Evolutionary conservation across 371 early-diverging fungal species (phyloP).

Genomic region (Mucor circinelloides): DNA sequence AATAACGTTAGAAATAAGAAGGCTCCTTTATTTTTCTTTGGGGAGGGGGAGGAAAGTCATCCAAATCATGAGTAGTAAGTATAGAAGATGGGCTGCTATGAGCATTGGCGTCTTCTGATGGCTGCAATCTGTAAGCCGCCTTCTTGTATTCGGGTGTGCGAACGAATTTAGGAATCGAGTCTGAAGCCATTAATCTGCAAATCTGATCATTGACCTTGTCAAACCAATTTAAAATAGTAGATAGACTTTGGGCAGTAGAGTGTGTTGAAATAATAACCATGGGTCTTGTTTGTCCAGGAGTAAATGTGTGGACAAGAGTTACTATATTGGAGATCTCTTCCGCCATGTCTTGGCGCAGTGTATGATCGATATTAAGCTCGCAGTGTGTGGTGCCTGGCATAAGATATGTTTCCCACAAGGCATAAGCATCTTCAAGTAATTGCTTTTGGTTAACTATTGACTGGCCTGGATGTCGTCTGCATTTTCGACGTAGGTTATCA

Average conservation of each 20-base stretch:
- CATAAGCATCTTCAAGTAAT: slow-evolving; percentile 50
- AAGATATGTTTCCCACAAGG: slow-evolving; percentile 52
- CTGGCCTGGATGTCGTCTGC: not conserved
- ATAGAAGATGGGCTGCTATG: not conserved
- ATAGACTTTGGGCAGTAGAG: slow-evolving; percentile 6
- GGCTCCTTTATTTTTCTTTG: slow-evolving; percentile 15
- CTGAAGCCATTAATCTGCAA: slow-evolving; percentile 60
- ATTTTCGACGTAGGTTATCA: slow-evolving; percentile 19
- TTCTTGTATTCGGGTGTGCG: slow-evolving; percentile 53
- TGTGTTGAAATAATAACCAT: slow-evolving; percentile 10
- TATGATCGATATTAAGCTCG: slow-evolving; percentile 50
- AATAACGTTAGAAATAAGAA: not conserved
- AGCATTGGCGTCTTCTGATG: not conserved
- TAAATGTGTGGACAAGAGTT: slow-evolving; percentile 6
- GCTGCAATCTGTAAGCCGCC: not conserved
- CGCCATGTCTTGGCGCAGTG: slow-evolving; percentile 25
- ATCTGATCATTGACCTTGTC: slow-evolving; percentile 59
- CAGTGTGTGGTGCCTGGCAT: slow-evolving; percentile 29
- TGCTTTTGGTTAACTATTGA: slow-evolving; percentile 7
- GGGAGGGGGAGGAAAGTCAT: slow-evolving; percentile 23
- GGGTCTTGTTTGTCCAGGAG: not conserved
- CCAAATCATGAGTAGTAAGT: not conserved
- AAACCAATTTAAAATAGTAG: slow-evolving; percentile 49
- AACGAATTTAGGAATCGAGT: slow-evolving; percentile 66
- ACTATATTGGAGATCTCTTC: slow-evolving; percentile 32